Evolutionary conservation across 257 asterid genomes (phyloP), one percentile per base, ranked within the genome.

Genomic region (Cynanchum wilfordii): DNA sequence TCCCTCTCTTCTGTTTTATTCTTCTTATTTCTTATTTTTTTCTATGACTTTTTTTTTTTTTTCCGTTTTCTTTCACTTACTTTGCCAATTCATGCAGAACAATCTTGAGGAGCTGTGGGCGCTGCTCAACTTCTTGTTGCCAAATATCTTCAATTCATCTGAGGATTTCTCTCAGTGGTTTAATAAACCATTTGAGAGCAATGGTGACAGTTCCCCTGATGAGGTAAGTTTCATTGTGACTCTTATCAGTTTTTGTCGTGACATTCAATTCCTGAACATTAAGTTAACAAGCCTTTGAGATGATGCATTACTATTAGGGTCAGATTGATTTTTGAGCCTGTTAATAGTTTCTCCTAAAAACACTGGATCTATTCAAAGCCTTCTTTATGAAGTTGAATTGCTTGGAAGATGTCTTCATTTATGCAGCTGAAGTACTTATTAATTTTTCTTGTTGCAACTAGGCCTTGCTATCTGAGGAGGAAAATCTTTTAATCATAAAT

Each of bases 41-140:
- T 49, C 3, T 49, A 29, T 10, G 56, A 8, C 36, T 25, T 10
- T 8, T n/a, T 10, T 38, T 27, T n/a, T 25, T 10, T 8, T n/a
- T 10, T 38, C n/a, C 65, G 24, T 36, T 68, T 73, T 70, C 47
- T 71, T 67, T 70, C 50, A 44, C 68, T 79, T 65, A 72, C 52
- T 45, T 70, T 55, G 62, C 79, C 64, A n/a, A 19, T 76, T 29
- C 38, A 24, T 76, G 81, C 84, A 95, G 99, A 95, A 95, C 86
- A 95, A 86, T 86, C 99, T 95, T 24, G 99, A 95, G 90, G 99
- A 95, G 77, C 90, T 95, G 29, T 95, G 99, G 99, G 99, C 99
- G 50, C 87, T 95, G 71, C 99, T 95, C 65, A 95, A 95, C 80
- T 95, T 95, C 87, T 89, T 95, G 89, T 80, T 95, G 86, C 99